A percentile compares a stretch with the other conserved stretches of the same genome.
Evolutionary conservation across 148 eudicot species (phyloP).

Genomic region (Camellia japonica): DNA sequence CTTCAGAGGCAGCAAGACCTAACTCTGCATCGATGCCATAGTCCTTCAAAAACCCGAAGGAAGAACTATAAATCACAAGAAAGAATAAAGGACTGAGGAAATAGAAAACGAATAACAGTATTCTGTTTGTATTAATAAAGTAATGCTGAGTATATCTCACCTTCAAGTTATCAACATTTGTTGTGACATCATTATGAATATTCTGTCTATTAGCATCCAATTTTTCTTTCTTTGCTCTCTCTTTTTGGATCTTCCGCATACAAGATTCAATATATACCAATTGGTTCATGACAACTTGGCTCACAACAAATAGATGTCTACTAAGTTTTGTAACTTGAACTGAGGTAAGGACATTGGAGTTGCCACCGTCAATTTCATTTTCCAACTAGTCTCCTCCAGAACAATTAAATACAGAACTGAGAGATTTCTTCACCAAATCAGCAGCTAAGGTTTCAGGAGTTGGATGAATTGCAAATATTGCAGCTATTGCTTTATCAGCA

Average conservation of each 20-base stretch:
- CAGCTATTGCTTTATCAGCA: constrained; percentile 81
- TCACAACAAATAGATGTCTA: constrained; percentile 65
- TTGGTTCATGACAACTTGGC: constrained; percentile 95
- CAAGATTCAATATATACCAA: constrained; percentile 63
- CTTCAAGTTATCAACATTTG: too few species aligned
- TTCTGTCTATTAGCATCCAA: too few species aligned
- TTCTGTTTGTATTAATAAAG: background rate
- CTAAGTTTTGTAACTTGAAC: constrained; percentile 77
- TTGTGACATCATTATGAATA: too few species aligned
- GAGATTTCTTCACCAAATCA: constrained; percentile 61
- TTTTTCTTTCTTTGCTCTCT: too few species aligned
- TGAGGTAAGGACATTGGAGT: constrained; percentile 38
- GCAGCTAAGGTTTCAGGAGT: constrained; percentile 79
- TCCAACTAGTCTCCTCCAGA: constrained; percentile 17
- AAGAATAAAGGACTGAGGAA: background rate
- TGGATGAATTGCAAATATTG: constrained; percentile 84
- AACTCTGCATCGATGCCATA: constrained; percentile 84
- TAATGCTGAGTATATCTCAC: too few species aligned
- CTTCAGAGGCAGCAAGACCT: constrained; percentile 94
- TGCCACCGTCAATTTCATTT: constrained; percentile 31
- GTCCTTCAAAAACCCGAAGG: background rate
- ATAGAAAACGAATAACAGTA: background rate
- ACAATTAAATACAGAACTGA: constrained; percentile 47
- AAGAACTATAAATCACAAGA: background rate
- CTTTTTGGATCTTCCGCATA: too few species aligned